Conservation (phyloP, 164 flowering plant genomes). For the Vitis cinerea region DNA sequence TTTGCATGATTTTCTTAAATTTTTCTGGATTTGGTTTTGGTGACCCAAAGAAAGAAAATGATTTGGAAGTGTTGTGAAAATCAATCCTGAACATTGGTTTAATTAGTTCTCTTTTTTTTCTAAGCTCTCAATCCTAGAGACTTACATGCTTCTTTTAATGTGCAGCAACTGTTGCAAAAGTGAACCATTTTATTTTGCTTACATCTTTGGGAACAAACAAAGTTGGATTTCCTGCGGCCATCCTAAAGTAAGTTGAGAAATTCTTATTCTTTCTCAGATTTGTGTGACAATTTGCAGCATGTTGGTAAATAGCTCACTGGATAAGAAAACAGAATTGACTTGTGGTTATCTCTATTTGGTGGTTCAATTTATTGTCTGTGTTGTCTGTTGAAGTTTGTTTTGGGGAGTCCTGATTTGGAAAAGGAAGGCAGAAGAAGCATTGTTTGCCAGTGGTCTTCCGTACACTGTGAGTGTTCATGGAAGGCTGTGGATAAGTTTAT, state of each 20-base stretch:
- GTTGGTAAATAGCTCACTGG: not conserved
- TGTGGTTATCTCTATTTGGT: not conserved
- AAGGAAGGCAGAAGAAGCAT: constrained; percentile 94
- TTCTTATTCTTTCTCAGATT: not conserved
- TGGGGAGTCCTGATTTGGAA: constrained; percentile 99
- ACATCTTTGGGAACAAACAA: constrained; percentile 97
- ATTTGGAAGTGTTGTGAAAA: not conserved
- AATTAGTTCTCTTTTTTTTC: not conserved
- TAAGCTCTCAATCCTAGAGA: not conserved
- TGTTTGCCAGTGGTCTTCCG: constrained; percentile 88
- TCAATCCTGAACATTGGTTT: not conserved
- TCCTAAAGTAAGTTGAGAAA: constrained; percentile 69
- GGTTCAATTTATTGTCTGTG: not conserved
- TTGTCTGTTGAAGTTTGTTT: constrained; percentile 60
- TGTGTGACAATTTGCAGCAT: not conserved
- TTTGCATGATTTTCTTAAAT: too few relatives aligned
- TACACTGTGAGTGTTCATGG: constrained; percentile 69
- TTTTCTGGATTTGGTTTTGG: too few relatives aligned
- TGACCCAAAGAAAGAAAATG: too few relatives aligned
- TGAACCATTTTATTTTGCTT: constrained; percentile 75
- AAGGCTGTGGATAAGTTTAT: not conserved
- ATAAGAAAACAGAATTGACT: not conserved
- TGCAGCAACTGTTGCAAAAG: constrained; percentile 78
- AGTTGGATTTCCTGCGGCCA: constrained; percentile 91
- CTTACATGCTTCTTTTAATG: not conserved